Conservation (phyloP, 129 eudicot genomes). For the Chrysanthemum lavandulifolium region DNA sequence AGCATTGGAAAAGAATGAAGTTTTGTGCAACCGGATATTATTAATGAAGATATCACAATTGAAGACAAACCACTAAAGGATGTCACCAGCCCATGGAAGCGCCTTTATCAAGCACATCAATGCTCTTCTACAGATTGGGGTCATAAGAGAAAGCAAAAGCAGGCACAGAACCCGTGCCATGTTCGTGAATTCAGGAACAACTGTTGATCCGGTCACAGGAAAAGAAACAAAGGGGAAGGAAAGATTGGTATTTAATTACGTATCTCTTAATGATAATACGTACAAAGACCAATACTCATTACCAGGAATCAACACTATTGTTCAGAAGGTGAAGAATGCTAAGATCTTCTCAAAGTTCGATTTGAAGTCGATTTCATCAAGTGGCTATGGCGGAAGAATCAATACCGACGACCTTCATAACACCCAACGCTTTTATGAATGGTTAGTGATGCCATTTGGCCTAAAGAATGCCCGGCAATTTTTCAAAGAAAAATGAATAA, state of each 20-base stretch:
- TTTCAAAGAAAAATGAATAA: slow-evolving; percentile 9
- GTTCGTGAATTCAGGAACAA: too few relatives aligned
- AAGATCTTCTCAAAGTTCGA: neutral
- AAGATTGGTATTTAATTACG: too few relatives aligned
- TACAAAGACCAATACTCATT: too few relatives aligned
- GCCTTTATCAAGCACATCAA: neutral
- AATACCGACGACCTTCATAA: neutral
- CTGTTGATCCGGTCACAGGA: too few relatives aligned
- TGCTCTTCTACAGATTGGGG: neutral
- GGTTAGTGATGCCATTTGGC: neutral
- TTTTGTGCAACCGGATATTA: neutral
- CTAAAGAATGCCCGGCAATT: neutral
- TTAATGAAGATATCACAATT: neutral
- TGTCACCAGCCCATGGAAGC: too few relatives aligned
- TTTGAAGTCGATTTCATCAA: neutral
- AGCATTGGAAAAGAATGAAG: slow-evolving; percentile 1
- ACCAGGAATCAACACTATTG: too few relatives aligned
- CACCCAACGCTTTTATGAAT: neutral
- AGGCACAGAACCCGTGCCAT: too few relatives aligned
- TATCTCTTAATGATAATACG: too few relatives aligned
- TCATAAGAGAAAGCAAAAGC: neutral
- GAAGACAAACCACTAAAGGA: neutral
- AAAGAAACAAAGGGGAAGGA: too few relatives aligned
- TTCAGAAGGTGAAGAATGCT: neutral
- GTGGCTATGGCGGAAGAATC: neutral